A percentile compares a stretch with the other conserved stretches of the same genome.
These are phyloP conservation scores for Chaetothyriales sp. DNA, from an alignment of 2,329 filamentous ascomycete genomes.

Conservation along the genomic window DNA sequence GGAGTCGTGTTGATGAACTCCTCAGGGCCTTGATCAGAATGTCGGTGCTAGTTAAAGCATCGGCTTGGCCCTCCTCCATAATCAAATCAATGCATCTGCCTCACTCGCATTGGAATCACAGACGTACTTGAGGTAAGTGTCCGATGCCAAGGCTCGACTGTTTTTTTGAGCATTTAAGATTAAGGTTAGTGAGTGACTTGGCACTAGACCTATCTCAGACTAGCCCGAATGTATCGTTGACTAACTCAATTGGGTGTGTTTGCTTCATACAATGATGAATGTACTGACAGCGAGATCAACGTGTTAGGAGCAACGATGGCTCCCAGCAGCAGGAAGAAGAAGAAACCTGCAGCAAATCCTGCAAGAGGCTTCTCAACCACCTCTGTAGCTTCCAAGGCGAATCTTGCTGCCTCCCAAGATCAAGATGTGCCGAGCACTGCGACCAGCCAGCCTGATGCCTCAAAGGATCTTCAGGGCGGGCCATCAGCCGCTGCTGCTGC, in stretches of 20 bases:
- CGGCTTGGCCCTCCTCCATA: neutral
- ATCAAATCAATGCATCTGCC: neutral
- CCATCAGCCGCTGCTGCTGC: neutral
- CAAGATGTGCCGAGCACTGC: slow-evolving; percentile 1
- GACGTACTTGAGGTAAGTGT: neutral
- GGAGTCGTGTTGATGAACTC: slow-evolving; percentile 13
- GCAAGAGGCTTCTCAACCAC: slow-evolving; percentile 88
- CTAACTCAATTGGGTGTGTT: too few species aligned
- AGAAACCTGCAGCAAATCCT: slow-evolving; percentile 74
- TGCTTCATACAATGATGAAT: too few species aligned
- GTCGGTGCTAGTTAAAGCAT: neutral
- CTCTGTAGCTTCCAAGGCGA: slow-evolving; percentile 71
- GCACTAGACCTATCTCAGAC: too few species aligned
- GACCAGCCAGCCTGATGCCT: neutral
- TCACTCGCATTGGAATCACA: neutral
- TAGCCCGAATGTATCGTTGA: too few species aligned
- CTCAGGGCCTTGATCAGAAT: slow-evolving; percentile 3
- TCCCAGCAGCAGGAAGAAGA: slow-evolving; percentile 57
- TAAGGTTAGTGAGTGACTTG: too few species aligned
- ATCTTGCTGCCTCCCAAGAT: slow-evolving; percentile 22
- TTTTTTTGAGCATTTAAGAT: neutral
- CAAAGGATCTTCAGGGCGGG: neutral
- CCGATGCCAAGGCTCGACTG: neutral
- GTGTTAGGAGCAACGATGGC: slow-evolving; percentile 41
- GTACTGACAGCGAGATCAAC: neutral